Evolutionary conservation across 352 stramenopile genomes (phyloP), one percentile per base, ranked within the genome.

Genomic region (Pseudoperonospora humuli): DNA sequence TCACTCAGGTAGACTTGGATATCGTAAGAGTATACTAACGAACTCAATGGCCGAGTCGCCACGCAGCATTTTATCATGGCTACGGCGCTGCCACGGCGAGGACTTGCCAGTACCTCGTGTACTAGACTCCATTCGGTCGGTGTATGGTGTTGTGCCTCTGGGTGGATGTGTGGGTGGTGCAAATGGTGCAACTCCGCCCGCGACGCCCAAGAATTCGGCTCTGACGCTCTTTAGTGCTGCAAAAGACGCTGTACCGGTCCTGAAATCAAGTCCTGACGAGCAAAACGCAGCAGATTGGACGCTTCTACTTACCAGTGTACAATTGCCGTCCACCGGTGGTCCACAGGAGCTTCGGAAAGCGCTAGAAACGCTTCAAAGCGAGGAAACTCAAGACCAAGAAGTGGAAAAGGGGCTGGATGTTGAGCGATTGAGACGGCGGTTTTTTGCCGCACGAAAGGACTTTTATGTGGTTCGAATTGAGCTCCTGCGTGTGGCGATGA

Each of bases 391-490:
- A n/a, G 2, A 21, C 13, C 19, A 14, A 20, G 4, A 13, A 18
- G n/a, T 24, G 3, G 39, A 45, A 21, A 67, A 51, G 23, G 57
- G 47, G 33, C 54, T 58, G 4, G 14, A 55, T 18, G 53, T 71
- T 5, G 41, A 62, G 2, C 24, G n/a, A 0, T 43, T 78, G 8
- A 61, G 61, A 5, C 37, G 21, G 1, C 38, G 45, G 18, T 80
- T 72, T 50, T 84, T 75, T 45, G 32, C 51, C 0, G 51, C 56
- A 25, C 66, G 75, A 17, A 53, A 62, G 0, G 54, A 47, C 5
- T 87, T 70, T 36, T 84, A 84, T 20, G 44, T 56, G 14, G 72
- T 77, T 26, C 62, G 75, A 18, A 68, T 84, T 11, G 70, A 79
- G 54, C 54, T 87, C 28, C 42, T 87, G 27, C 65, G 67, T 3